These are phyloP conservation scores for Emergomyces africanus DNA, from an alignment of 2,329 filamentous ascomycete genomes.

Conservation along the genomic window DNA sequence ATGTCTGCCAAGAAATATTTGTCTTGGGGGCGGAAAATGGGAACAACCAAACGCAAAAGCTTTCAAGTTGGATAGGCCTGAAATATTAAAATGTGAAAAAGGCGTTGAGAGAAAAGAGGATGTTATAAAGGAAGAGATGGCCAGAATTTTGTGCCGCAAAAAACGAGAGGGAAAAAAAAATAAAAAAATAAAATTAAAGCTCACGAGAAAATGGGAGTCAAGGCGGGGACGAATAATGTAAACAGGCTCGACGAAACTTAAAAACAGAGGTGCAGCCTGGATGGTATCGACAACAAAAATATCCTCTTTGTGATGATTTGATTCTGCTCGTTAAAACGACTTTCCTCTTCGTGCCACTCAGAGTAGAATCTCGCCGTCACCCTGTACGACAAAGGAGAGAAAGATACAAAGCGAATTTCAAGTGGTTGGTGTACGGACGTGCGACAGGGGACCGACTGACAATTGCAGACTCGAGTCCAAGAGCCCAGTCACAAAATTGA, in stretches of 20 bases:
- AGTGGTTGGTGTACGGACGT: neutral
- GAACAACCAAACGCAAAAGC: conserved; percentile 5
- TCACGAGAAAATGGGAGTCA: neutral
- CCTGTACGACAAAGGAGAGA: neutral
- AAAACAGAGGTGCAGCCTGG: neutral
- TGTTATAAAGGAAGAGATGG: neutral
- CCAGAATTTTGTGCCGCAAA: neutral
- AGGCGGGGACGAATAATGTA: neutral
- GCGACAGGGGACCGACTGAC: neutral
- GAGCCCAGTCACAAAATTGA: neutral
- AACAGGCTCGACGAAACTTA: neutral
- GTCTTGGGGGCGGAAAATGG: conserved; percentile 14
- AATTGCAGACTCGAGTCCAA: neutral
- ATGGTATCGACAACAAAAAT: neutral
- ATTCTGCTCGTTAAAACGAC: neutral
- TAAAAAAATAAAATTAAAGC: too few species aligned
- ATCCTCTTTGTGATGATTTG: neutral
- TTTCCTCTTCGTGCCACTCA: neutral
- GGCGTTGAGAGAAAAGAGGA: neutral
- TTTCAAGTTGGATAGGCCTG: conserved; percentile 7
- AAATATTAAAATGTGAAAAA: neutral
- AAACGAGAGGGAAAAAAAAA: neutral
- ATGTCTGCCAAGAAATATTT: conserved; percentile 30
- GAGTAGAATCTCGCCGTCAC: neutral
- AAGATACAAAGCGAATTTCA: neutral